Base-by-base conservation (phyloP, 2,329 filamentous ascomycete genomes). In the Botrytis fabae region DNA sequence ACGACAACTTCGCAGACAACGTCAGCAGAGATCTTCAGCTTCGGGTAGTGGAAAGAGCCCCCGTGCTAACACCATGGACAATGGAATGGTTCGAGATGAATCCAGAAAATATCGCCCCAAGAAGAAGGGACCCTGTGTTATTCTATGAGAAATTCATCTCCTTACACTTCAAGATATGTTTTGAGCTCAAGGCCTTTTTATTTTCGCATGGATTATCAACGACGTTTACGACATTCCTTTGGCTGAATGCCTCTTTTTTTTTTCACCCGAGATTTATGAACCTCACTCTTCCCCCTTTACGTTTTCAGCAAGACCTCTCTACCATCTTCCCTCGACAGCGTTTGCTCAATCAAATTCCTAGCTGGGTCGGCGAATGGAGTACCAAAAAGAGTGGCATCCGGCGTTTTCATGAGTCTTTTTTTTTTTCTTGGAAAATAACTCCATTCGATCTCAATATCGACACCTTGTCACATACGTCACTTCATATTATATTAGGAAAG, bases 1-100 rank as follows among this genome's bases (percentile, higher is more conserved):
- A 71, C 87, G 96, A 78, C 93, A 96, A 82, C 86, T 99, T 77
- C 91, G 96, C 78, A 90, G 93, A 79, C 94, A 97, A 83, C 88
- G 93, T 79, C 91, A 93, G 76, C 72, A 75, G 59, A 75, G 74
- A 69, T 73, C 75, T 46, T 60, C 74, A 51, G 65, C 72, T 59
- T 72, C 75, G 66, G 73, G 74, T 40, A 70, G 73, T 63, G 76
- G 77, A 51, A 79, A 76, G 73, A 77, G 75, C 20, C 72, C 75
- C 48, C 74, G 76, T 73, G 75, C 74, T 14, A 75, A 70, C 25
- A 74, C 73, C 7, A 75, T 76, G 64, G 79, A 80, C 22, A 73
- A 74, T 35, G 76, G 76, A 69, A 72, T 73, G 40, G 63, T 75
- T 28, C 76, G 80, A 74, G 79, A 79, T 69, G 73, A 76, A 48